Base-by-base conservation (phyloP, 2,329 filamentous ascomycete species). In the Grosmannia clavigera region DNA sequence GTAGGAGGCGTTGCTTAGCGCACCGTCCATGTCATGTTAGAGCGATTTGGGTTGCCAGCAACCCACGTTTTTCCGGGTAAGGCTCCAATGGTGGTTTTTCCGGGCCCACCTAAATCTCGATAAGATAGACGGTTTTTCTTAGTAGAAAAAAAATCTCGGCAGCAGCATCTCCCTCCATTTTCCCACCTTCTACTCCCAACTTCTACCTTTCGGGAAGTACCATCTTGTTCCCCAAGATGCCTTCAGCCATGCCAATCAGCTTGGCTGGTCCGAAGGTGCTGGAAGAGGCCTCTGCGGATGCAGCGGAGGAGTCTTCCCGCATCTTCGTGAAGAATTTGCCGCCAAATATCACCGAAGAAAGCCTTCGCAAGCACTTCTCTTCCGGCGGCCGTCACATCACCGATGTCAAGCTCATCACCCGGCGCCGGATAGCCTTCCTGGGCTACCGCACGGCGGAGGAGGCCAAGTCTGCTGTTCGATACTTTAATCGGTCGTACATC, bases 401-500 rank as follows among this genome's bases (percentile, higher is more conserved):
- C 58, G 94, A 99, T 75, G 83, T 91, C 68, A 95, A 95, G 80
- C 82, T 96, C 70, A 89, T 97, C 70, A 83, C 90, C 6, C 85
- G 91, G 69, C 84, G 94, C 68, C 84, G 92, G 66, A 96, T 99
- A 73, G 94, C 92, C 67, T 99, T 96, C 79, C 84, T 99, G 62
- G 94, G 94, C 64, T 97, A 92, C 79, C 92, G 89, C 75, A 88
- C 83, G 58, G 77, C 87, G 16, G 84, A 92, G 63, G 87, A 90
- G 70, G 94, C 94, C 60, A 78, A 82, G 61, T 83, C 85, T 69
- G 92, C 94, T 53, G 88, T 95, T 71, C 92, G 89, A 73, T 95
- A 96, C 77, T 96, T 96, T 79, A 92, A 99, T 78, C 90, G 84
- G 71, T 87, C 92, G 64, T 99, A 91, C 74, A 90, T 99, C 68